A percentile compares a stretch with the other conserved stretches of the same genome.
Evolutionary conservation across 805 yeast species (phyloP).

Genomic region (Candida hungchunana): DNA sequence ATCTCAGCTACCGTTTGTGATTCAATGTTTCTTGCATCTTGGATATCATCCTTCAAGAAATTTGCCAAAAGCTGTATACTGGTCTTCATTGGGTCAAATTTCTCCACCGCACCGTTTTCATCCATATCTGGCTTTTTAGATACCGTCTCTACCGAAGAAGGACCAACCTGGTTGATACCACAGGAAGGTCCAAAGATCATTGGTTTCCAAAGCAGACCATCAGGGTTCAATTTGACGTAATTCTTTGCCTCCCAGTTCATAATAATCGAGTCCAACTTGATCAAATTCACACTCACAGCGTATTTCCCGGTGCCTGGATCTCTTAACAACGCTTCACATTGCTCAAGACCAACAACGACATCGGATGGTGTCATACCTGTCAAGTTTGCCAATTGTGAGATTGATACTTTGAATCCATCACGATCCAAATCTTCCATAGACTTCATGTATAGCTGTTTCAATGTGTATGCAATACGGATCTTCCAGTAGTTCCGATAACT

Average conservation of each 20-base stretch:
- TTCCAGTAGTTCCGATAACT: constrained; percentile 91
- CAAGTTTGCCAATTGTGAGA: constrained; percentile 56
- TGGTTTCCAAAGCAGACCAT: constrained; percentile 71
- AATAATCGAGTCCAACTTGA: constrained; percentile 38
- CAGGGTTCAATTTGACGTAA: constrained; percentile 48
- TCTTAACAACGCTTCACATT: constrained; percentile 54
- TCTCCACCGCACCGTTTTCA: constrained; percentile 11
- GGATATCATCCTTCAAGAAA: constrained; percentile 65
- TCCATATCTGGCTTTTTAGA: not conserved
- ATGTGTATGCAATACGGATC: constrained; percentile 47
- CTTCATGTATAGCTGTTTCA: constrained; percentile 16
- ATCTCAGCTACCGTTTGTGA: constrained; percentile 50
- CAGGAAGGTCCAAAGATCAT: constrained; percentile 82
- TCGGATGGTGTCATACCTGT: constrained; percentile 90
- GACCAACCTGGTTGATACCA: constrained; percentile 57
- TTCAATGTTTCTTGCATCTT: constrained; percentile 58
- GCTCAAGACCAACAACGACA: constrained; percentile 82
- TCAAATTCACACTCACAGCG: constrained; percentile 49
- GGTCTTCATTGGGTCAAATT: constrained; percentile 32
- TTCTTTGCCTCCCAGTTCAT: constrained; percentile 49
- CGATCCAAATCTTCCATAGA: constrained; percentile 7
- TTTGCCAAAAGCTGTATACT: constrained; percentile 54
- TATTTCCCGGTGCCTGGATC: constrained; percentile 43
- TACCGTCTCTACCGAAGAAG: constrained; percentile 28
- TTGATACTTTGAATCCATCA: constrained; percentile 34